Base-by-base conservation (phyloP, 176 grass and related monocot species). In the Musa schizocarpa region DNA sequence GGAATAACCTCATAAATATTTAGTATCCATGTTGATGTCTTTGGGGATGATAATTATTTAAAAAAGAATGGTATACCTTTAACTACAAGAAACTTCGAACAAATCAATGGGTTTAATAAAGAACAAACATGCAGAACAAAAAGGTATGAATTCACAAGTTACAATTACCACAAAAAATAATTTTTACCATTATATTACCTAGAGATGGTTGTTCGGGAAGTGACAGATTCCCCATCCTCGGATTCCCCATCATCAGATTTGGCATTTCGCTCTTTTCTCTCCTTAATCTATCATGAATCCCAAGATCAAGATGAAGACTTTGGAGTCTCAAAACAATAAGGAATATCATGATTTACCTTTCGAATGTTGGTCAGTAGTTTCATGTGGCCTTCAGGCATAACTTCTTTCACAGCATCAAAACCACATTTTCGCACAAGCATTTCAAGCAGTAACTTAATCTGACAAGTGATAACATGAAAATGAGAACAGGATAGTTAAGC, bases 401-500 rank as follows among this genome's bases (percentile, higher is more conserved):
- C 94, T 58, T 82, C 85, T 71, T 93, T 98, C 49, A 98, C 94
- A 50, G 94, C 94, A 71, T 93, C 90, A 69, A 98, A 83, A 66
- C 94, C 94, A 86, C 94, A 98, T 91, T 91, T 98, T 63, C 72
- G 89, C 56, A 98, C 86, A 3, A 98, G 88, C 92, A 98, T 93
- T 73, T 91, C 94, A 77, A 98, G 53, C 22, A 98, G 83, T 78
- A 89, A 81, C 69, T 98, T 98, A 22, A 98, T 85, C 94, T 98
- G 69, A 54, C 34, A 43, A 43, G 34, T 43, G 34, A 85, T 25
- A 79, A 14, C 43, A 43, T 29, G 26, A 80, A 61, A 13, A 65
- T 4, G 23, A 26, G 23, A 65, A 26, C 8, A 65, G 11, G 61
- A 63, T 24, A 63, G 8, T 63, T 26, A 43, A 26, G 63, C 63